A percentile compares a stretch with the other conserved stretches of the same genome.
phyloP scores from a whole-genome alignment of 2,329 filamentous ascomycete genomes.

The Diplodia intermedia region DNA sequence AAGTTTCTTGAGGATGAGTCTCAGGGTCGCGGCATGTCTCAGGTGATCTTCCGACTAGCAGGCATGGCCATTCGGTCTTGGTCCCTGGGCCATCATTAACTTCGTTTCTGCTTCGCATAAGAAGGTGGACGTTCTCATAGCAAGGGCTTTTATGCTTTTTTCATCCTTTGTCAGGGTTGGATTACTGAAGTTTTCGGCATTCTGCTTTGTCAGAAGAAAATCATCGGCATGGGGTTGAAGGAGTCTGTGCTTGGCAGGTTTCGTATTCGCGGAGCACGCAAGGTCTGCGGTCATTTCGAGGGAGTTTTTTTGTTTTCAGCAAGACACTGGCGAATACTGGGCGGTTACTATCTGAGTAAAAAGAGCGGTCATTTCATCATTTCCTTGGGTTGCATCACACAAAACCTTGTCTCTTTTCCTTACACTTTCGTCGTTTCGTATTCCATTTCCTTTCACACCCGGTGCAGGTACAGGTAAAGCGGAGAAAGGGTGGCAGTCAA shows the following conservation, averaged over 20 bases:
- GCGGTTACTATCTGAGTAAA: slow-evolving; percentile 25
- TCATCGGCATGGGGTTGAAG: slow-evolving; percentile 30
- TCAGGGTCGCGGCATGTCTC: slow-evolving; percentile 51
- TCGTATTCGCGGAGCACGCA: slow-evolving; percentile 10
- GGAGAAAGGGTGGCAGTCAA: not conserved
- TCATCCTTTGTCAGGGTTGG: slow-evolving; percentile 29
- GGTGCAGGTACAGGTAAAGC: not conserved
- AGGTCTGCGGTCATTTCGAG: slow-evolving; percentile 28
- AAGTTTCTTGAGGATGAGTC: slow-evolving; percentile 57
- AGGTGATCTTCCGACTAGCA: slow-evolving; percentile 57
- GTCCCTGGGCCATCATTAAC: slow-evolving; percentile 36
- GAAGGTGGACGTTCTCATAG: slow-evolving; percentile 5
- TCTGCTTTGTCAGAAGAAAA: slow-evolving; percentile 31
- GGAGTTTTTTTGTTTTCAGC: slow-evolving; percentile 22
- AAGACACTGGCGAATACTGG: slow-evolving; percentile 25
- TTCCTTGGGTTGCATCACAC: slow-evolving; percentile 16
- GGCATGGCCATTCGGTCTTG: slow-evolving; percentile 57
- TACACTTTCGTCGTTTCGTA: not conserved
- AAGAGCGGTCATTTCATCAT: slow-evolving; percentile 26
- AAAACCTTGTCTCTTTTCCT: slow-evolving; percentile 6
- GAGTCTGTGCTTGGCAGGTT: slow-evolving; percentile 27
- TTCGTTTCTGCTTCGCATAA: slow-evolving; percentile 14
- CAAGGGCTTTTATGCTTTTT: slow-evolving; percentile 14
- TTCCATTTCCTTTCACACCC: not conserved
- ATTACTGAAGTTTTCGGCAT: slow-evolving; percentile 27